Percentiles rank a stretch among this genome's conserved stretches.
These are phyloP conservation scores for Aureobasidium sp. DNA, from an alignment of 2,329 filamentous ascomycete species.

Conservation along the genomic window DNA sequence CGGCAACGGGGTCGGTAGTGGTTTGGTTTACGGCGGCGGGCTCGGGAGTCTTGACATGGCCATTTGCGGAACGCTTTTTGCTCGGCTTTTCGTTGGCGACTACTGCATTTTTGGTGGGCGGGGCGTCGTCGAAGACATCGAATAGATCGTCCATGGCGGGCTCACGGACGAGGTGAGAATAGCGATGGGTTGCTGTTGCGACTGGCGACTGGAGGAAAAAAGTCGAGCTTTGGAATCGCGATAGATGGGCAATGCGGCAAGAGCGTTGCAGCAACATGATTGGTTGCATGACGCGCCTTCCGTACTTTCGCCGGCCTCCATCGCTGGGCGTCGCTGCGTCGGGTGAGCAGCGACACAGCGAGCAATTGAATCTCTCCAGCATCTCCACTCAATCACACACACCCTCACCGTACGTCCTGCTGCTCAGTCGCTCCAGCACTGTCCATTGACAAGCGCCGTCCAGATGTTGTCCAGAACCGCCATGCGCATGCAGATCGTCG, in stretches of 20 bases:
- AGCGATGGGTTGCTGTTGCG: background rate
- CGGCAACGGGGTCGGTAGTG: background rate
- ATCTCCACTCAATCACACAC: constrained; percentile 7
- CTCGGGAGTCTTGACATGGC: constrained; percentile 54
- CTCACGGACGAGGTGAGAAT: background rate
- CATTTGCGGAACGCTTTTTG: constrained; percentile 83
- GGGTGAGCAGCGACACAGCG: constrained; percentile 1
- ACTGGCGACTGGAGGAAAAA: background rate
- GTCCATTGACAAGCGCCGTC: background rate
- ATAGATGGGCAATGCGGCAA: background rate
- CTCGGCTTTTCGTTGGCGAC: constrained; percentile 38
- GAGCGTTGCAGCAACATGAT: background rate
- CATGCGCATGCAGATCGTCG: constrained; percentile 56
- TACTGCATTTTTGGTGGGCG: constrained; percentile 14
- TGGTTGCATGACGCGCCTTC: constrained; percentile 5
- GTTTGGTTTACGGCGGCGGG: background rate
- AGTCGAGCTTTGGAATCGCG: constrained; percentile 6
- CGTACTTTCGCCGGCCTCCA: constrained; percentile 6
- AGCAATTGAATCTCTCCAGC: constrained; percentile 10
- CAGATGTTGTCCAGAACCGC: constrained; percentile 71
- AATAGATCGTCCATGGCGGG: constrained; percentile 35
- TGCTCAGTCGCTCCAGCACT: background rate
- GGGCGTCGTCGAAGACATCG: constrained; percentile 34
- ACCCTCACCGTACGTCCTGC: background rate
- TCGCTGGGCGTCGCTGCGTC: background rate